Percentiles rank a stretch among this genome's conserved stretches.
Conservation (phyloP, 331 rosid species). For the Quercus tomentella region DNA sequence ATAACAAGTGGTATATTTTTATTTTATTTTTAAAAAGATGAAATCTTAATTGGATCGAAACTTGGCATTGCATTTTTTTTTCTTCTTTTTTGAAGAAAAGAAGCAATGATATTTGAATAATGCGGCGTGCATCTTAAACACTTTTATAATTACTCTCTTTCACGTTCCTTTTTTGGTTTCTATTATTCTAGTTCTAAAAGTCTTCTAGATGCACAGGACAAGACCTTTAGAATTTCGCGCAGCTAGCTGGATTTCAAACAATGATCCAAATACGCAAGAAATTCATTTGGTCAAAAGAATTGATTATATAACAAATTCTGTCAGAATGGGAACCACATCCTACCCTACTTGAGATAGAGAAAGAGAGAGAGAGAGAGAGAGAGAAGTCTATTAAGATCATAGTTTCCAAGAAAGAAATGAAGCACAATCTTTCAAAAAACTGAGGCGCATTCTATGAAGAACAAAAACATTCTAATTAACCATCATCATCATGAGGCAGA, state of each 20-base stretch:
- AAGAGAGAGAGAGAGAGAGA: background rate
- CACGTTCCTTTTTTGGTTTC: background rate
- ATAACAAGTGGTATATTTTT: too few relatives aligned
- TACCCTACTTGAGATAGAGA: background rate
- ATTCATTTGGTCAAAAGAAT: constrained; percentile 17
- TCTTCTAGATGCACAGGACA: background rate
- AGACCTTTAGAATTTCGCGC: background rate
- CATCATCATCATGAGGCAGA: background rate
- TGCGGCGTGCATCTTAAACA: too few relatives aligned
- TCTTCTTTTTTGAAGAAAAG: too few relatives aligned
- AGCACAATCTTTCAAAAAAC: constrained; percentile 8
- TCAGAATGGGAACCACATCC: constrained; percentile 7
- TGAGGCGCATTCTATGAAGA: constrained; percentile 12
- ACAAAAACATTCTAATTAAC: constrained; percentile 9
- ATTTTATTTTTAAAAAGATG: too few relatives aligned
- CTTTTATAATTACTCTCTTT: background rate
- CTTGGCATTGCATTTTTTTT: too few relatives aligned
- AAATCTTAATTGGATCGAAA: too few relatives aligned
- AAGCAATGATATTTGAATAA: too few relatives aligned
- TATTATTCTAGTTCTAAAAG: background rate
- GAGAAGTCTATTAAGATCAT: background rate
- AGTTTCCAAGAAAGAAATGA: background rate
- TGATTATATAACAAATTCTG: background rate
- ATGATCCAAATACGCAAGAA: background rate
- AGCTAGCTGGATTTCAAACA: constrained; percentile 14